Percentiles rank a stretch among this genome's conserved stretches.
These are phyloP conservation scores for Cadophora gregata DNA, from an alignment of 2,329 filamentous ascomycete genomes.

Conservation along the genomic window DNA sequence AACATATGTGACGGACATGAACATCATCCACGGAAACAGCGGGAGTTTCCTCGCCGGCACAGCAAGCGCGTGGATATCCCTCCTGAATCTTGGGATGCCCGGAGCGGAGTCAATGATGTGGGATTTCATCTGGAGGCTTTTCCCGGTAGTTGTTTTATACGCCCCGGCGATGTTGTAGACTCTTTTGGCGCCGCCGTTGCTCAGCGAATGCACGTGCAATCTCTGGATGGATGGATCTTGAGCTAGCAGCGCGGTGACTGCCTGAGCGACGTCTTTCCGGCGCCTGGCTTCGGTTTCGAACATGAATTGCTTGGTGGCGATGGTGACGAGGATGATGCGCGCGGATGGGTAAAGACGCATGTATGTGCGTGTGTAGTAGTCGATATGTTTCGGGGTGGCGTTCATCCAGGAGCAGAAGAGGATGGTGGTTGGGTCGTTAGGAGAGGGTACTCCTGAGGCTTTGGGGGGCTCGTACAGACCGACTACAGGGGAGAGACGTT, in stretches of 20 bases:
- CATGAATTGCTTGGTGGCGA: constrained; percentile 53
- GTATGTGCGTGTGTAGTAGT: constrained; percentile 61
- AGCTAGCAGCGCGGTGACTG: constrained; percentile 32
- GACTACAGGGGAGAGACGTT: constrained; percentile 33
- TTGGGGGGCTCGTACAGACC: constrained; percentile 33
- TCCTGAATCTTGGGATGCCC: constrained; percentile 38
- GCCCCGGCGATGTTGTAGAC: constrained; percentile 31
- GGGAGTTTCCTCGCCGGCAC: constrained; percentile 25
- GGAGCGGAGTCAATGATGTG: constrained; percentile 37
- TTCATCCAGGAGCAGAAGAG: constrained; percentile 65
- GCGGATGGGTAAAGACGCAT: constrained; percentile 56
- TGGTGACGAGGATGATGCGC: constrained; percentile 57
- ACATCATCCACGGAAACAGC: constrained; percentile 33
- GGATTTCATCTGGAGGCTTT: constrained; percentile 27
- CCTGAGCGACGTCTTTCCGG: constrained; percentile 44
- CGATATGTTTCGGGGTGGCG: constrained; percentile 57
- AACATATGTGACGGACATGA: constrained; percentile 18
- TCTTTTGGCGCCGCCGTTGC: constrained; percentile 59
- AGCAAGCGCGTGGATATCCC: constrained; percentile 37
- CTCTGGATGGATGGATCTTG: constrained; percentile 37
- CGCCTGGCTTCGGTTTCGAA: constrained; percentile 41
- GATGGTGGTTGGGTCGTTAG: constrained; percentile 45
- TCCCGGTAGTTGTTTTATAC: constrained; percentile 28
- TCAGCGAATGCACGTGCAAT: constrained; percentile 60
- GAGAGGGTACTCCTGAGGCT: not conserved